Conservation (phyloP, 2,329 filamentous ascomycete species). For the Ophiostoma piceae region DNA sequence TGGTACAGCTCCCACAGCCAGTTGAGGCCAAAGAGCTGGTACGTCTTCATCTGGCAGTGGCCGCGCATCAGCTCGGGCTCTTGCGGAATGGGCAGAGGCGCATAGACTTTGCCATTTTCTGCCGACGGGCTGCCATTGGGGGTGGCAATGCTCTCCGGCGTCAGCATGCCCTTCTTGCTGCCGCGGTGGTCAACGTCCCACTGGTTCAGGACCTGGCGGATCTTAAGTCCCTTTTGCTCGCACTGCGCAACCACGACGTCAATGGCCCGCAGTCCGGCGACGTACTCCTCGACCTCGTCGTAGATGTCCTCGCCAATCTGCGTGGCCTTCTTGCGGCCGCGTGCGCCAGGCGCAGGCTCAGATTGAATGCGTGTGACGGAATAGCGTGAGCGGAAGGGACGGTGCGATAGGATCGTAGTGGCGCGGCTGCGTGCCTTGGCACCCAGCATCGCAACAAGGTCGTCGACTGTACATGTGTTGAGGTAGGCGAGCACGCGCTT, state of each 20-base stretch:
- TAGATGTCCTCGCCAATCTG: conserved; percentile 51
- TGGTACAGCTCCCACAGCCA: conserved; percentile 85
- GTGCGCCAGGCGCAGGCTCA: conserved; percentile 32
- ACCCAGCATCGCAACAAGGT: conserved; percentile 71
- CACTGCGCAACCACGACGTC: conserved; percentile 76
- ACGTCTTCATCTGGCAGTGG: conserved; percentile 77
- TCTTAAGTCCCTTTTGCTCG: conserved; percentile 60
- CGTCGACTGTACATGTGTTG: conserved; percentile 69
- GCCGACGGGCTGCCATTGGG: not conserved
- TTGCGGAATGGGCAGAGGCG: conserved; percentile 43
- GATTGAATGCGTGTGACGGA: conserved; percentile 61
- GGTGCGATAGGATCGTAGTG: conserved; percentile 62
- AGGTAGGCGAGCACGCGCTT: conserved; percentile 67
- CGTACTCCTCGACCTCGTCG: conserved; percentile 61
- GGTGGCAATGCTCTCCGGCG: not conserved
- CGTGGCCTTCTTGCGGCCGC: conserved; percentile 40
- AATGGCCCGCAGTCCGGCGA: conserved; percentile 73
- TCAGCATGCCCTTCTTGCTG: conserved; percentile 34
- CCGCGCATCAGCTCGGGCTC: conserved; percentile 76
- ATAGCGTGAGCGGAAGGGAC: conserved; percentile 66
- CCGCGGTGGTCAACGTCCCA: conserved; percentile 50
- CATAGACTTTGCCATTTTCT: conserved; percentile 29
- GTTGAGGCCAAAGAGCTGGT: conserved; percentile 89
- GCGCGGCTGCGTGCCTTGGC: conserved; percentile 66
- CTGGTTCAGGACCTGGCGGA: conserved; percentile 43